Conservation (phyloP, 1,284 basidiomycete genomes). For the Trametes versicolor region DNA sequence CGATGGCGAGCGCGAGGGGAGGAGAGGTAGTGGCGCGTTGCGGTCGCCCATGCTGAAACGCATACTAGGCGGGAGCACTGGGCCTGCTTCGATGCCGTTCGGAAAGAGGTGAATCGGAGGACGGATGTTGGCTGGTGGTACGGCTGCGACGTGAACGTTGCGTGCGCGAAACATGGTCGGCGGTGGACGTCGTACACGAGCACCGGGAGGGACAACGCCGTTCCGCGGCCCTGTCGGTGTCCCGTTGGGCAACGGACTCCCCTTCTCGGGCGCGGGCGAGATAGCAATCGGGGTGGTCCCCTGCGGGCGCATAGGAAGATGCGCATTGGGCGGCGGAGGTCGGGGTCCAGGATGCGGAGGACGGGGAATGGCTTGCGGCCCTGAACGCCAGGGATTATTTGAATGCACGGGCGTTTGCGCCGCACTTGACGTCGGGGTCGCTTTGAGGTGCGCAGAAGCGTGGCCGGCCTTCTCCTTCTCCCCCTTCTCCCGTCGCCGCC, state of each 20-base stretch:
- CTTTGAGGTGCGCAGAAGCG: slow-evolving; percentile 29
- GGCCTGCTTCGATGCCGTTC: slow-evolving; percentile 30
- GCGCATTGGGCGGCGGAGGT: slow-evolving; percentile 22
- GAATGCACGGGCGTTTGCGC: slow-evolving; percentile 37
- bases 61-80: slow-evolving; percentile 31
- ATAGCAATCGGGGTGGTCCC: slow-evolving; percentile 27
- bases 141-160: slow-evolving; percentile 32
- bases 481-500: slow-evolving; percentile 47
- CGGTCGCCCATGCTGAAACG: slow-evolving; percentile 26
- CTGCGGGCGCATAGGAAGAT: slow-evolving; percentile 36
- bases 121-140: slow-evolving; percentile 26
- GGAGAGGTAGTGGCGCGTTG: slow-evolving; percentile 34
- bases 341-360: slow-evolving; percentile 23
- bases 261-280: slow-evolving; percentile 28
- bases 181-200: slow-evolving; percentile 40
- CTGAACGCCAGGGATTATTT: slow-evolving; percentile 37
- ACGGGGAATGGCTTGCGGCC: slow-evolving; percentile 26
- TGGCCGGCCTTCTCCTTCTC: slow-evolving; percentile 39
- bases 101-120: slow-evolving; percentile 36
- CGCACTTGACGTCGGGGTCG: slow-evolving; percentile 39
- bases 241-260: slow-evolving; percentile 28
- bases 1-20: slow-evolving; percentile 57
- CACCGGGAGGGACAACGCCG: slow-evolving; percentile 24
- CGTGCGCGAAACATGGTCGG: slow-evolving; percentile 41
- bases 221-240: slow-evolving; percentile 33